phyloP scores from a whole-genome alignment of 1,284 basidiomycete genomes.

The Thecaphora frezii region DNA sequence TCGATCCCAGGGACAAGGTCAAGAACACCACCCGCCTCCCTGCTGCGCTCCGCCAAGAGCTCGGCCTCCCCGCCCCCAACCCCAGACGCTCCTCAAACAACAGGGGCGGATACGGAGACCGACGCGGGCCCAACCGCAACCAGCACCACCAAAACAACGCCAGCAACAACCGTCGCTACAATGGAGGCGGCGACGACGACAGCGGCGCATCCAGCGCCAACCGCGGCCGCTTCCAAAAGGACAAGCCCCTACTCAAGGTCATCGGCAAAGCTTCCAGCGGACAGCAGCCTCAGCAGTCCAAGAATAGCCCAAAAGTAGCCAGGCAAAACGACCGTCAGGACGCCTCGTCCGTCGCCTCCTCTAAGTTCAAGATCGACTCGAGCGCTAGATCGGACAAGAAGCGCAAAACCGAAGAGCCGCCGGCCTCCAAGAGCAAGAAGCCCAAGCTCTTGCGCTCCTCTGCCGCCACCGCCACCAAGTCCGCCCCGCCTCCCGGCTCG shows the following conservation, averaged over 20 bases:
- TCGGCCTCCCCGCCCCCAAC: slow-evolving; percentile 38
- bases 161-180: too few relatives aligned
- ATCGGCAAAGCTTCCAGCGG: slow-evolving; percentile 16
- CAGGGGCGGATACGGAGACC: too few relatives aligned
- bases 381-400: neutral
- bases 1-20: slow-evolving; percentile 27
- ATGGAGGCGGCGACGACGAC: too few relatives aligned
- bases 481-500: too few relatives aligned
- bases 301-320: neutral
- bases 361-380: neutral
- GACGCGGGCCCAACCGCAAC: too few relatives aligned
- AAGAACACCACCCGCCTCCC: slow-evolving; percentile 47
- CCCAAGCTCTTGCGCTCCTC: neutral
- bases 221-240: neutral
- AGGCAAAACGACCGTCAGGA: too few relatives aligned
- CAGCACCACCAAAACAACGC: too few relatives aligned
- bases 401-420: neutral
- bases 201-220: too few relatives aligned
- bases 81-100: slow-evolving; percentile 3
- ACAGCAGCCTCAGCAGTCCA: slow-evolving; percentile 8
- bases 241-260: slow-evolving; percentile 18
- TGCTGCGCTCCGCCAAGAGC: slow-evolving; percentile 48
- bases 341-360: neutral
- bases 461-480: neutral
- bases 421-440: neutral